Base-by-base conservation (phyloP, 1,284 basidiomycete species). In the Pterulicium gracile region DNA sequence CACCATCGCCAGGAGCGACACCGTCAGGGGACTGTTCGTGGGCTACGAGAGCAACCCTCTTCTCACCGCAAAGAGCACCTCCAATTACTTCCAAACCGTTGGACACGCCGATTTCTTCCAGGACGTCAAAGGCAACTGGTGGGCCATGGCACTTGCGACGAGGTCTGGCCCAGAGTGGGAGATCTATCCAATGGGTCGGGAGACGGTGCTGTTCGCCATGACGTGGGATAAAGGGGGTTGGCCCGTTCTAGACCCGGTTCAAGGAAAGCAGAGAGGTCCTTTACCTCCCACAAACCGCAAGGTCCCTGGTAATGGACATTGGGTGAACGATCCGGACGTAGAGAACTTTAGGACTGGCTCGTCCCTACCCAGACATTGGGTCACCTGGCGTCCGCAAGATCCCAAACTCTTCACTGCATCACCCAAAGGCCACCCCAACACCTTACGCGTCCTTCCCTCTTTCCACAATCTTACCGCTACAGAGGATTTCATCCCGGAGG, bases 51-150 rank as follows among this genome's bases (percentile, higher is more conserved):
- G 43, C 49, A 61, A 55, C 23, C 56, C 56, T 5, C 43, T 58
- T 3, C 36, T 58, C 2, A 52, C 54, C 23, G 10, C 27, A 10
- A 34, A 10, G 27, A n/a, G n/a, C 27, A 34, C 10, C 27, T 34
- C 15, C 15, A n/a, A 5, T 14, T 4, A 34, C 55, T 55, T 62
- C 44, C 61, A 63, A 49, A 62, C 60, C 4, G 56, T 62, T 5
- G 61, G 60, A 0, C 60, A 63, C 46, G 55, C 61, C 7, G 61
- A 63, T 47, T 32, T 63, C 3, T 59, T 61, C 45, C 54, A 58
- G 40, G 61, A 62, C 48, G 51, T 47, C 7, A 40, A 42, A 10
- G 58, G 59, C 1, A 57, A 61, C 36, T 63, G 60, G 60, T 57
- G 27, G 27, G 10, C 27, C 49, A 50, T 36, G 44, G 15, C 47